These are phyloP conservation scores for Spongispora temasekensis DNA, from an alignment of 1,284 basidiomycete species.

Conservation along the genomic window DNA sequence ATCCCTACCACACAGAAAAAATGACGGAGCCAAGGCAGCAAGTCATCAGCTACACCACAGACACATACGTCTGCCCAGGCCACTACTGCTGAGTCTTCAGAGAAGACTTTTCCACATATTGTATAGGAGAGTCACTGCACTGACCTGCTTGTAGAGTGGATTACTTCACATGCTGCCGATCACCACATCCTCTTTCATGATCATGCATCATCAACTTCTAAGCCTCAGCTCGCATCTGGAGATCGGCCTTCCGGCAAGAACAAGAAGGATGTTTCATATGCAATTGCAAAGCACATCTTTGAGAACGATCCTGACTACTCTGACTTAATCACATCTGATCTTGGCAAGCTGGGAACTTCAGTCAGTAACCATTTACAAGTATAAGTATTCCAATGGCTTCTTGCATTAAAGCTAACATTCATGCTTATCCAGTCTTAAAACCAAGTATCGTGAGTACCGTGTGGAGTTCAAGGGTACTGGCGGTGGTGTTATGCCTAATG, in stretches of 20 bases:
- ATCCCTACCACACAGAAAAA: not conserved
- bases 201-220: not conserved
- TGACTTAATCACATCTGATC: not conserved
- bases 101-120: not conserved
- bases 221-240: not conserved
- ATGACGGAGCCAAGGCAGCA: not conserved
- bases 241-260: not conserved
- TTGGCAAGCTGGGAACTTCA: not conserved
- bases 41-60: not conserved
- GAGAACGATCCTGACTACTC: not conserved
- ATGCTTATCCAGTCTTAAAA: not conserved
- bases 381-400: not conserved
- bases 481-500: not conserved
- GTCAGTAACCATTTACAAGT: not conserved
- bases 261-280: not conserved
- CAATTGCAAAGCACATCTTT: not conserved
- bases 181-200: not conserved
- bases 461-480: not conserved
- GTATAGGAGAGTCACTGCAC: not conserved
- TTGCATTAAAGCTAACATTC: not conserved
- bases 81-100: not conserved
- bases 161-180: not conserved
- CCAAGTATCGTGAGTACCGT: not conserved
- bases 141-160: not conserved
- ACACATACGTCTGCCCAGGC: not conserved